Base-by-base conservation (phyloP, 768 basidiomycete species). In the Trametes punicea region DNA sequence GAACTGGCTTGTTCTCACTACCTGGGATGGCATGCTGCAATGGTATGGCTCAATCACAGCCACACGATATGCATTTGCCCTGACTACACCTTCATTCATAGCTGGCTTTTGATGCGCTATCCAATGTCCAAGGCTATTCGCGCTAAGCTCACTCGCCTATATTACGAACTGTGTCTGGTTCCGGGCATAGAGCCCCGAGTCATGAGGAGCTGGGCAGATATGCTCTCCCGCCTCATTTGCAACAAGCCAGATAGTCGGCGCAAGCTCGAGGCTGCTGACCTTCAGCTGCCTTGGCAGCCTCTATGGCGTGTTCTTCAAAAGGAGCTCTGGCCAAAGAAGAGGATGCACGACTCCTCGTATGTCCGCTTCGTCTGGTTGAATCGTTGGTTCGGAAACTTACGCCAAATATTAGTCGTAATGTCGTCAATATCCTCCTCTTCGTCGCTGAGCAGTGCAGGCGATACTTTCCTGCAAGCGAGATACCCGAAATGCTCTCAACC, bases 91-190 rank as follows among this genome's bases (percentile, higher is more conserved):
- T 9, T 11, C 0, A n/a, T n/a, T n/a, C 29, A 27, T 59, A 92
- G 90, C 70, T 93, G 90, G 90, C 68, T 92, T 45, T 74, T 86
- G 61, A 82, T 92, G 83, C 83, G 83, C 36, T 93, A 92, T 69
- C 90, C 90, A 3, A 80, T 93, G 63, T 70, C 79, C 40, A 88
- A 81, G 55, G 64, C 82, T 29, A 83, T 81, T 42, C 86, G 90
- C 16, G 83, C 85, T 20, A 85, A 82, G 67, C 81, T 93, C 50
- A 87, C 84, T 13, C 78, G 77, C 33, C 71, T 93, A 45, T 91
- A 91, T 70, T 92, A 88, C 64, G 87, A 92, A 64, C 71, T 93
- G n/a, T 83, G 81, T 67, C 72, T 90, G 30, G 67, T 89, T 7
- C 90, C 90, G 41, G 89, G 89, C 46, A 73, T 91, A 49, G 89